A percentile compares a stretch with the other conserved stretches of the same genome.
Conservation (phyloP, 1,284 basidiomycete species). For the Vanrija pseudolonga region DNA sequence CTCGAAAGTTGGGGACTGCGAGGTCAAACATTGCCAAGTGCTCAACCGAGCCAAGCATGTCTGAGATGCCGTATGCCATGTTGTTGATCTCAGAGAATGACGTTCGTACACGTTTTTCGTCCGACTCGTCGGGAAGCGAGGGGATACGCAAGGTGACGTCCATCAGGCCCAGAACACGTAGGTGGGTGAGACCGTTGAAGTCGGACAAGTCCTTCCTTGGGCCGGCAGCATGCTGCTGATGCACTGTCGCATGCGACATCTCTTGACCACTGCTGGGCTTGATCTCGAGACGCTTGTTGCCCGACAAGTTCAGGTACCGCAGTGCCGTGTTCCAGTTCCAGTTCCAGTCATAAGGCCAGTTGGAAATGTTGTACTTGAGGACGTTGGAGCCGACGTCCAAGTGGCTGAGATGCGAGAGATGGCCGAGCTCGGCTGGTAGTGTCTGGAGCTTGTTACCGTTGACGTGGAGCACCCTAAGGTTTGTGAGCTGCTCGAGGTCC, state of each 20-base stretch:
- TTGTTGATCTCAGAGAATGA: slow-evolving; percentile 85
- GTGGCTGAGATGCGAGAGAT: slow-evolving; percentile 72
- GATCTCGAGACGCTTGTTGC: slow-evolving; percentile 84
- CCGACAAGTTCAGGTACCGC: slow-evolving; percentile 82
- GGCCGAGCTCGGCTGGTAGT: slow-evolving; percentile 82
- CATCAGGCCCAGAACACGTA: slow-evolving; percentile 92
- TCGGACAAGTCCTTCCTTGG: slow-evolving; percentile 62
- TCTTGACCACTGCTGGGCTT: slow-evolving; percentile 60
- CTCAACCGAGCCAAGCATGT: slow-evolving; percentile 75
- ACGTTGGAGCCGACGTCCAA: slow-evolving; percentile 93
- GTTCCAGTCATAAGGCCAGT: slow-evolving; percentile 99
- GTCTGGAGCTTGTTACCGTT: slow-evolving; percentile 95
- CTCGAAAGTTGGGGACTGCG: slow-evolving; percentile 83
- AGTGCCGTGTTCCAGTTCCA: slow-evolving; percentile 98
- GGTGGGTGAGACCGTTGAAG: slow-evolving; percentile 75
- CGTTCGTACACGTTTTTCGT: slow-evolving; percentile 87
- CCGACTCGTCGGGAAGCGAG: slow-evolving; percentile 83
- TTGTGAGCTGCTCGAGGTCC: slow-evolving; percentile 67
- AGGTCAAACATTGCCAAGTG: slow-evolving; percentile 87
- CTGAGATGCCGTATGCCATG: slow-evolving; percentile 96
- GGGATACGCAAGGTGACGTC: slow-evolving; percentile 88
- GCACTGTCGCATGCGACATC: slow-evolving; percentile 34
- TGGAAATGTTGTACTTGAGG: slow-evolving; percentile 97
- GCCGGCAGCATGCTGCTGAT: slow-evolving; percentile 21
- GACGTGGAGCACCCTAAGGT: slow-evolving; percentile 72